phyloP scores from a whole-genome alignment of 129 eudicot species.

The Daucus carota region DNA sequence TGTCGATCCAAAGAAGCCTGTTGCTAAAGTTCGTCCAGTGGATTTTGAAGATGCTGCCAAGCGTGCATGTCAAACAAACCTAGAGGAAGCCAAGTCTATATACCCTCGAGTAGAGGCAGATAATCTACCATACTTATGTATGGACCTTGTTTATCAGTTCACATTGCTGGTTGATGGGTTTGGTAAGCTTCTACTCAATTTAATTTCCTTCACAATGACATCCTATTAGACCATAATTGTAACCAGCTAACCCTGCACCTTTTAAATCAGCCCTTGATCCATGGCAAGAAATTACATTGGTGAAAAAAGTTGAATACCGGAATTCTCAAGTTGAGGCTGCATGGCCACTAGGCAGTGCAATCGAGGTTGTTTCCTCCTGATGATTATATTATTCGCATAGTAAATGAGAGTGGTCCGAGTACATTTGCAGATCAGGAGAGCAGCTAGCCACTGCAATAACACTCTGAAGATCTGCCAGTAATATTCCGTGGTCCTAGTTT shows the following conservation, averaged over 20 bases:
- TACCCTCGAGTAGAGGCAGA: constrained; percentile 45
- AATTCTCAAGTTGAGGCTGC: constrained; percentile 91
- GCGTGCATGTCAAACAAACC: constrained; percentile 55
- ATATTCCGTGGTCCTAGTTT: constrained; percentile 1
- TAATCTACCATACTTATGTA: constrained; percentile 79
- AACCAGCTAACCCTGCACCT: neutral
- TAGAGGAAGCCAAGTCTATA: constrained; percentile 54
- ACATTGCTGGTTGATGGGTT: constrained; percentile 90
- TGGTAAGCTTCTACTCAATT: constrained; percentile 44
- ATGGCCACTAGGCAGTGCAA: constrained; percentile 98
- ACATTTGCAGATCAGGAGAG: neutral
- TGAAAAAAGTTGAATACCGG: constrained; percentile 65
- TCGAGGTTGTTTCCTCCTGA: constrained; percentile 63
- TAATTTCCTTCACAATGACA: neutral
- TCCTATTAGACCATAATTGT: neutral
- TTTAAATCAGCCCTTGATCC: constrained; percentile 65
- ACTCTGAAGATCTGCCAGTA: neutral
- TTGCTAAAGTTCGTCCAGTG: constrained; percentile 65
- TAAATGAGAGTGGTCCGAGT: neutral
- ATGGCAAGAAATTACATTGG: constrained; percentile 65
- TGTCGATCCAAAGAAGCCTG: constrained; percentile 49
- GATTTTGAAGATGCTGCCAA: constrained; percentile 78
- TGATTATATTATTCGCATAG: neutral
- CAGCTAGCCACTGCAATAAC: neutral
- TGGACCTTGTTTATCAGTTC: constrained; percentile 95